Evolutionary conservation across 106 monocot species (phyloP), one percentile per base, ranked within the genome.

Genomic region (Dendrobium officinale): DNA sequence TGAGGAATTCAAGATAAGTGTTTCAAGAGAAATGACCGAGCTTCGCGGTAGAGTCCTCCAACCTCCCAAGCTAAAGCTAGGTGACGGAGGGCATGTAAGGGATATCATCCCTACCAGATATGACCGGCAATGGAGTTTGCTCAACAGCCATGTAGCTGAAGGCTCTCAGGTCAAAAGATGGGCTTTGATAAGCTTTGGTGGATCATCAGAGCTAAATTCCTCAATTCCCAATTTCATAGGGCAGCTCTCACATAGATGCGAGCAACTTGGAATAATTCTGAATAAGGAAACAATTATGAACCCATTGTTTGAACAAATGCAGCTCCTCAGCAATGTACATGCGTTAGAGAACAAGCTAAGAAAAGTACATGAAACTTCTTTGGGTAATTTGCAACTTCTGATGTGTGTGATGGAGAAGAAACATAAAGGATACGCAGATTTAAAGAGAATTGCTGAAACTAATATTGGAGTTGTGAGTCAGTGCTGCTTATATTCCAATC

Each of bases 321-420:
- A 92, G 16, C 59, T 91, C 2, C 83, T 94, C 31, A 89, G 85
- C 84, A 89, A 87, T 51, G 86, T 86, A 18, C 27, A 82, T 1
- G 24, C 81, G 43, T 78, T 97, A 70, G 94, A 97, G 77, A 33
- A 68, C 64, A 94, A 89, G 80, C 91, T 92, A 18, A 78, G 77
- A 24, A 92, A 87, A 47, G 82, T 97, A 44, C 89, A 92, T 22
- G 92, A 94, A 61, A 20, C 90, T 42, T 83, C 89, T 0, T 79
- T 84, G 1, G 86, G 86, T 20, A 88, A 89, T 58, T 75, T 97
- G 16, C 92, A 97, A 61, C 88, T 97, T 41, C 86, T 97, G 18
- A 77, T 97, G 26, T 94, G 94, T 72, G 89, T 94, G 17, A 97
- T 97, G 97, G 97, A 97, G 89, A 92, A 85, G 83, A 90, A 83